Base-by-base conservation (phyloP, 768 basidiomycete species). In the Mycena capillaripes region DNA sequence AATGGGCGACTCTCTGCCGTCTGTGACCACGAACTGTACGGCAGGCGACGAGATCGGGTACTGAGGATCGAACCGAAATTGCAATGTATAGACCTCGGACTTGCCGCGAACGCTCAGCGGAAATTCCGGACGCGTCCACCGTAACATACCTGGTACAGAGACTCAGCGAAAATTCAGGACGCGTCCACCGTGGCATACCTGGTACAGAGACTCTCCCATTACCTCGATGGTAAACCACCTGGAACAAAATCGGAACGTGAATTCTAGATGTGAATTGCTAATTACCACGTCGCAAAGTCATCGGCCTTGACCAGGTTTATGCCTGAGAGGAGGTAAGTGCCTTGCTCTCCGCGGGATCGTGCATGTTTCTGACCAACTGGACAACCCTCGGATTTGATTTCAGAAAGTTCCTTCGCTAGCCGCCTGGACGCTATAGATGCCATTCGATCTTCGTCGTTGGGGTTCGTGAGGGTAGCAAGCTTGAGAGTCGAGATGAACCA, bases 21-120 rank as follows among this genome's bases (percentile, higher is more conserved):
- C 87, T 58, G 88, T 87, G 19, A 93, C 89, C 46, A 95, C 90
- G 78, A 97, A 97, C 76, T 94, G 93, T 23, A 97, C 96, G 21
- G 94, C 93, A 16, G 95, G 96, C 2, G 94, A 90, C 14, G 93
- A 92, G 76, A 97, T 97, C 0, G 96, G 96, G 81, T 96, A 97
- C 76, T 89, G 88, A 1, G 88, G 42, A 74, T 95, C 93, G 79
- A 97, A 97, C 76, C 92, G 88, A 80, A 97, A 96, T 82, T 91
- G 91, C 44, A 95, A 85, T 66, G 89, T 92, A 80, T 94, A 92
- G 62, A 86, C 87, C 83, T 96, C 95, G 59, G 87, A 92, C 94
- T 96, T 61, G 50, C n/a, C 12, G 21, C 16, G 16, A 4, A 21
- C 17, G 50, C 75, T 23, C 23, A 8, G 30, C 12, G 2, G 30